Evolutionary conservation across 306 rosid species (phyloP).

Genomic region (Inga leiocalycina): DNA sequence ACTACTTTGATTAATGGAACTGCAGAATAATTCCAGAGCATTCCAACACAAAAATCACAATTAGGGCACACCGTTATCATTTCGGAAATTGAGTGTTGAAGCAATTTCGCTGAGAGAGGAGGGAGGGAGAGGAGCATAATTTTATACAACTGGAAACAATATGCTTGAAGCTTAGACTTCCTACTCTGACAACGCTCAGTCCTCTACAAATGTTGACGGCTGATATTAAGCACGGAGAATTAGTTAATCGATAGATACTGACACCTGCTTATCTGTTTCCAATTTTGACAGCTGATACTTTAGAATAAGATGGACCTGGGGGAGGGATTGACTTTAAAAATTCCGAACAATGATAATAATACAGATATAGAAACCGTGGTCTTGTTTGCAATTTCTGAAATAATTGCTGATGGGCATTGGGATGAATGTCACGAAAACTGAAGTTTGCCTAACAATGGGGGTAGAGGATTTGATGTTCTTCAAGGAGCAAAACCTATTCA

Average conservation of each 20-base stretch:
- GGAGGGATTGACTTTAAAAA: neutral
- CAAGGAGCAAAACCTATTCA: neutral
- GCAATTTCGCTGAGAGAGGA: neutral
- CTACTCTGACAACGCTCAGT: neutral
- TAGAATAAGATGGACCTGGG: neutral
- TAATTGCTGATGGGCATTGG: neutral
- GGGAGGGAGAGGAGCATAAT: neutral
- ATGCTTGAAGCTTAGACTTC: neutral
- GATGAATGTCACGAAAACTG: neutral
- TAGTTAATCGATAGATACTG: neutral
- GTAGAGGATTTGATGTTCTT: conserved; percentile 1
- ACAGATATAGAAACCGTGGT: neutral
- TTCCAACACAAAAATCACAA: neutral
- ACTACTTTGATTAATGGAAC: conserved; percentile 19
- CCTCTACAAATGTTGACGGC: neutral
- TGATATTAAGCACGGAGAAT: neutral
- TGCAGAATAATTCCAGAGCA: neutral
- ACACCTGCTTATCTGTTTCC: neutral
- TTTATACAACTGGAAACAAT: neutral
- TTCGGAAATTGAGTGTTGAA: neutral
- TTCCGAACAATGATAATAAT: neutral
- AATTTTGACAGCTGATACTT: neutral
- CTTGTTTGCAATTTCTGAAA: neutral
- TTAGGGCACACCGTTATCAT: neutral
- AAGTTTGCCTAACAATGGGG: neutral